These are phyloP conservation scores for Cyberlindnera americana DNA, from an alignment of 805 yeast species.

Conservation along the genomic window DNA sequence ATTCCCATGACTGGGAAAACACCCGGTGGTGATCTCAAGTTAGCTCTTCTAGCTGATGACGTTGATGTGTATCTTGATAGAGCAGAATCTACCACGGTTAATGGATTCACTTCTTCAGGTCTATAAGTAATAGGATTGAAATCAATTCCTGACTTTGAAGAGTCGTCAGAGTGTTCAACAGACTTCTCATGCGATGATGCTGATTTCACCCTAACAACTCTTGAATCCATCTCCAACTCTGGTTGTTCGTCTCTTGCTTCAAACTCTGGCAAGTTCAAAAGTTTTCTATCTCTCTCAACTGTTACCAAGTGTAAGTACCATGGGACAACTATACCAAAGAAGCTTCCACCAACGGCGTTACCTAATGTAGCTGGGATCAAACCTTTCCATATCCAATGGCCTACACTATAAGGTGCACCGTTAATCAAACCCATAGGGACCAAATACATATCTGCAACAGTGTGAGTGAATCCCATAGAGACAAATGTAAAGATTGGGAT, in stretches of 20 bases:
- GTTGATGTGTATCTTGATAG: conserved; percentile 10
- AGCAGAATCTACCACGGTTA: conserved; percentile 4
- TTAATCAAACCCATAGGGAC: conserved; percentile 65
- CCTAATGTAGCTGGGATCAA: conserved; percentile 72
- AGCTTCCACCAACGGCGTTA: conserved; percentile 73
- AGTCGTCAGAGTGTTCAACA: conserved; percentile 7
- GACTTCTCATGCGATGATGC: not conserved
- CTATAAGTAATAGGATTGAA: conserved; percentile 19
- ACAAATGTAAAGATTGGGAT: conserved; percentile 78
- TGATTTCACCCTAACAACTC: conserved; percentile 57
- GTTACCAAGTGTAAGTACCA: conserved; percentile 71
- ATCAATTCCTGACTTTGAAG: conserved; percentile 1
- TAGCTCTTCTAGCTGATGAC: conserved; percentile 1
- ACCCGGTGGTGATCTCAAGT: conserved; percentile 59
- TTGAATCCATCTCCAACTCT: conserved; percentile 68
- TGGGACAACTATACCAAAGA: conserved; percentile 62
- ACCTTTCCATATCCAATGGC: conserved; percentile 66
- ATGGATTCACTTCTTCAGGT: conserved; percentile 9
- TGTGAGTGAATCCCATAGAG: conserved; percentile 73
- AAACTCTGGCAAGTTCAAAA: conserved; percentile 59
- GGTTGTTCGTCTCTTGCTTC: conserved; percentile 82
- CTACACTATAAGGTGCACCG: conserved; percentile 61
- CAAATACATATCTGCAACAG: conserved; percentile 78
- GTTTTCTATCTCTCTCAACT: conserved; percentile 65
- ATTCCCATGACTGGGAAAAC: conserved; percentile 79